These are phyloP conservation scores for Rosa lucieae DNA, from an alignment of 306 rosid genomes.

Conservation along the genomic window DNA sequence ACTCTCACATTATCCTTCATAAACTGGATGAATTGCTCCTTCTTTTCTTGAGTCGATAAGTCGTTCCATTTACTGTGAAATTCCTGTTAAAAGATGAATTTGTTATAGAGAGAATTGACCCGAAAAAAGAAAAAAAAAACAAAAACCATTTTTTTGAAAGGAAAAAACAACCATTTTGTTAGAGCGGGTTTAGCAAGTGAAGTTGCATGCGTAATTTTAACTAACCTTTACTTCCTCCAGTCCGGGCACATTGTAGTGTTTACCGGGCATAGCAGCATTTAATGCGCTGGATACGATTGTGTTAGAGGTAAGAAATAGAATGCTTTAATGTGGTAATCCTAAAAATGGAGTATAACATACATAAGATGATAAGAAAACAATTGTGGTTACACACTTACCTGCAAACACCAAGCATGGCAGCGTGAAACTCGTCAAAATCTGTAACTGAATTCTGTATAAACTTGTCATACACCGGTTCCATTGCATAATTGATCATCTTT, in stretches of 20 bases:
- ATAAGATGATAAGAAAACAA: neutral
- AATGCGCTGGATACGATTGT: conserved; percentile 35
- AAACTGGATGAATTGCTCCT: conserved; percentile 11
- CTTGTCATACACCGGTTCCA: conserved; percentile 36
- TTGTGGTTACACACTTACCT: conserved; percentile 33
- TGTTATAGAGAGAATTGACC: neutral
- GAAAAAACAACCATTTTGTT: too few species aligned
- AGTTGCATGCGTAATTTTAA: neutral
- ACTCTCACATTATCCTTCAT: conserved; percentile 29
- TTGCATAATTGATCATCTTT: conserved; percentile 16
- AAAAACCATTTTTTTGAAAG: too few species aligned
- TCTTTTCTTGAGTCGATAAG: neutral
- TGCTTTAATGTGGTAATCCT: neutral
- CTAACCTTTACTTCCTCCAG: conserved; percentile 39
- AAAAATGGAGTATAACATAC: neutral
- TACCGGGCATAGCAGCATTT: conserved; percentile 62
- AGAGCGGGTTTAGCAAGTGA: neutral
- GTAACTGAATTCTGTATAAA: conserved; percentile 18
- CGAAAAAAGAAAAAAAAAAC: too few species aligned
- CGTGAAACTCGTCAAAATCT: conserved; percentile 32
- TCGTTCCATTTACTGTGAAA: too few species aligned
- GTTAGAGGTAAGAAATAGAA: neutral
- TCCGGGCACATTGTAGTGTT: conserved; percentile 52
- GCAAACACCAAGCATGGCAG: conserved; percentile 61
- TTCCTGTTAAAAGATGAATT: conserved; percentile 29